Evolutionary conservation across 805 yeast genomes (phyloP).

Genomic region (Metahyphopichia silvanorum): DNA sequence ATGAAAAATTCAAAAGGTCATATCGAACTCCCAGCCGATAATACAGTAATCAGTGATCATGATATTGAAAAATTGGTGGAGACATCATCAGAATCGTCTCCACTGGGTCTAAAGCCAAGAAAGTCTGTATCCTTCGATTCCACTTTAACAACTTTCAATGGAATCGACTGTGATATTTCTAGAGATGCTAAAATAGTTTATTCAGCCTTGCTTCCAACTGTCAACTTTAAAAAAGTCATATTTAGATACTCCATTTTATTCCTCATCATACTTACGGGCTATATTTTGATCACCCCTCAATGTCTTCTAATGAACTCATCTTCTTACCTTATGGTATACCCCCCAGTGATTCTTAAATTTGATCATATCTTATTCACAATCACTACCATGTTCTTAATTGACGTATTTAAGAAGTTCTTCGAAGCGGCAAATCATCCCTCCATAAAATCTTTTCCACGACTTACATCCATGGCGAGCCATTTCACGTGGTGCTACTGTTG

Average conservation of each 20-base stretch:
- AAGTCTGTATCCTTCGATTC: slow-evolving; percentile 17
- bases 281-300: slow-evolving; percentile 8
- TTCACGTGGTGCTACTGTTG: slow-evolving; percentile 22
- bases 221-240: not conserved
- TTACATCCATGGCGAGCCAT: slow-evolving; percentile 11
- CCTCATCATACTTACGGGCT: not conserved
- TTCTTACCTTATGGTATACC: slow-evolving; percentile 5
- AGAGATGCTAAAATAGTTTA: not conserved
- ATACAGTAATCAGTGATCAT: slow-evolving; percentile 5
- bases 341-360: slow-evolving; percentile 11
- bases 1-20: slow-evolving; percentile 1
- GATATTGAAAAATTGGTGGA: slow-evolving; percentile 4
- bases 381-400: slow-evolving; percentile 9
- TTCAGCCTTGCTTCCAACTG: not conserved
- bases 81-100: not conserved
- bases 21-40: not conserved
- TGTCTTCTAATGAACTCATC: slow-evolving; percentile 16
- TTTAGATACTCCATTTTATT: slow-evolving; percentile 2
- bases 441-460: slow-evolving; percentile 11
- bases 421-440: slow-evolving; percentile 10
- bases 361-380: slow-evolving; percentile 23
- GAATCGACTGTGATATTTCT: slow-evolving; percentile 2
- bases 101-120: slow-evolving; percentile 3
- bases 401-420: slow-evolving; percentile 8
- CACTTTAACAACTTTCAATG: slow-evolving; percentile 10